Evolutionary conservation across 495 filamentous ascomycete genomes (phyloP), one percentile per base, ranked within the genome.

Genomic region (Penicillium chermesinum): DNA sequence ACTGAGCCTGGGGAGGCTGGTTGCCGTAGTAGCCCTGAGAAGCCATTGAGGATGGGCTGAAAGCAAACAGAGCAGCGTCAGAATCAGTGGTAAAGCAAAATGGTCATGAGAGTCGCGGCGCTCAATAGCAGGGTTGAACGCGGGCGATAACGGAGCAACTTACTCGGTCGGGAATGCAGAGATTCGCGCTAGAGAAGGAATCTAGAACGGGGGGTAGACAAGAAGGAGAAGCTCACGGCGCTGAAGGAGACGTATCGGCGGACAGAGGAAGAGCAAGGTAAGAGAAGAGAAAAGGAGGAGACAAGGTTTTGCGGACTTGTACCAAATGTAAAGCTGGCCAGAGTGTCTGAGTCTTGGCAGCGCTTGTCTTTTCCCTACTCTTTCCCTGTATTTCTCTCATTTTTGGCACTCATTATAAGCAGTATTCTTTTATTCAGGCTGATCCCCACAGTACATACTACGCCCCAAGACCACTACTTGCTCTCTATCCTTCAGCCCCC

Each of bases 11-110:
- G 9, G 37, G 43, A 37, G 35, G 35, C 13, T 37, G 35, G 39
- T 63, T 53, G 19, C 64, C 52, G 54, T 76, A 75, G 55, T 75
- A 76, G 27, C 66, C 68, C 58, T 76, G 66, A 57, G 60, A 69
- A 45, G 74, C 60, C 75, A 79, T 79, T 30, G 25, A 30, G 4
- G 25, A n/a, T n/a, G n/a, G n/a, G n/a, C n/a, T 33, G 40, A 19
- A 34, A 17, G 35, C 34, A 39, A 39, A 37, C 35, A 7, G 15
- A 37, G 35, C 35, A n/a, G 13, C 35, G 35, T 7, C 6, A 37
- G 14, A n/a, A n/a, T n/a, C n/a, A n/a, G n/a, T n/a, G n/a, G n/a
- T n/a, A n/a, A n/a, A n/a, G n/a, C n/a, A n/a, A n/a, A n/a, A n/a
- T n/a, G n/a, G n/a, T n/a, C n/a, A n/a, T n/a, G n/a, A n/a, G n/a